phyloP scores from a whole-genome alignment of 257 asterid species.

The Scutellaria minor region DNA sequence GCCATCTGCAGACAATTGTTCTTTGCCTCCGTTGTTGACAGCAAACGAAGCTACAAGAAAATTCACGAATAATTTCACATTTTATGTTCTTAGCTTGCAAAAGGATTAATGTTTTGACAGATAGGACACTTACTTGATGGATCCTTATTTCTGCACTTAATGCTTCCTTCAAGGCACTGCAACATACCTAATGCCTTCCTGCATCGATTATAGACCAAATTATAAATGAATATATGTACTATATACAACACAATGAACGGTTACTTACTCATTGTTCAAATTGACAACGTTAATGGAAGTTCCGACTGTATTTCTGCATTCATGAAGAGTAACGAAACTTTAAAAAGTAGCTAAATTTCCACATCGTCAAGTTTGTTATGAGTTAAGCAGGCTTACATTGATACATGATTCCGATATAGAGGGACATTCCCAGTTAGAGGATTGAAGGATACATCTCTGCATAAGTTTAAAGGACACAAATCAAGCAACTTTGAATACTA shows the following conservation, averaged over 20 bases:
- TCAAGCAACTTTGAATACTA: not conserved
- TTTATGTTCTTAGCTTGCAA: not conserved
- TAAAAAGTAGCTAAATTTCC: not conserved
- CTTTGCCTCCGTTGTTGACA: conserved; percentile 63
- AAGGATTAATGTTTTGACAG: not conserved
- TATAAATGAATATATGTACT: conserved; percentile 21
- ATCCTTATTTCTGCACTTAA: conserved; percentile 43
- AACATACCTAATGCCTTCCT: conserved; percentile 49
- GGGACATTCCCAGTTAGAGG: conserved; percentile 55
- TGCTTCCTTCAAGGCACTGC: conserved; percentile 51
- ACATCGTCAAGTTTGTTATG: not conserved
- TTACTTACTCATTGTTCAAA: conserved; percentile 51
- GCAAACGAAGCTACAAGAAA: conserved; percentile 55
- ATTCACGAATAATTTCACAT: not conserved
- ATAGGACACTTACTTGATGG: conserved; percentile 47
- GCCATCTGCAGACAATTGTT: conserved; percentile 45
- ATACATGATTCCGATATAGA: conserved; percentile 38
- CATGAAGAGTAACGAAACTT: conserved; percentile 18
- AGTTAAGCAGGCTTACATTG: conserved; percentile 50
- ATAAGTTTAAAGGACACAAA: not conserved
- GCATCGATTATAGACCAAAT: conserved; percentile 30
- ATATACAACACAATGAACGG: not conserved
- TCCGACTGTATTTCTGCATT: conserved; percentile 61
- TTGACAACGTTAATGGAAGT: conserved; percentile 51
- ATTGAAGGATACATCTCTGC: conserved; percentile 76